Evolutionary conservation across 148 eudicot species (phyloP).

Genomic region (Drosera capensis): DNA sequence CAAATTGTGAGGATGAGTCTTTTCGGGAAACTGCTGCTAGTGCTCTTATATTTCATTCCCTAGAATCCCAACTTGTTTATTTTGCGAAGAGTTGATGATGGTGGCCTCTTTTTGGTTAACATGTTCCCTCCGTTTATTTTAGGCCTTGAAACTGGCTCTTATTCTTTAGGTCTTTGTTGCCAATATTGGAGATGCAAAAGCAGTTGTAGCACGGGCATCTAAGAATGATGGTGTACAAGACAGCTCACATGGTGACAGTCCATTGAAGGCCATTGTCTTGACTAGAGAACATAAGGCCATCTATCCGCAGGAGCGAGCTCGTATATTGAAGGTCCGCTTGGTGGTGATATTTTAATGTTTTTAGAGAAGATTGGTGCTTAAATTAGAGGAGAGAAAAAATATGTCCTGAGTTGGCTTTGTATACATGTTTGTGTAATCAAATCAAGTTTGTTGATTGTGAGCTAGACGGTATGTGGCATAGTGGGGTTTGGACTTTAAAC

Average conservation of each 20-base stretch:
- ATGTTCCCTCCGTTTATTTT: background rate
- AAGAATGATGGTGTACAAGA: conserved; percentile 20
- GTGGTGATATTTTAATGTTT: background rate
- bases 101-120: background rate
- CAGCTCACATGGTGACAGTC: conserved; percentile 14
- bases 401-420: background rate
- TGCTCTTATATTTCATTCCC: no score
- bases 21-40: no score
- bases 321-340: conserved; percentile 61
- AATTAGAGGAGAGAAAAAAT: no score
- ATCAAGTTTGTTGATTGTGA: no score
- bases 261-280: conserved; percentile 68
- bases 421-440: no score
- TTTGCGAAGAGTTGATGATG: no score
- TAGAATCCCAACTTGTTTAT: no score
- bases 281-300: conserved; percentile 92
- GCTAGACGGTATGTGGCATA: no score
- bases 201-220: conserved; percentile 59
- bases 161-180: conserved; percentile 63
- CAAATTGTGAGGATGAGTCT: no score
- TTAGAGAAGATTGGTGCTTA: no score
- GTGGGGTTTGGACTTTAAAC: no score
- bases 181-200: conserved; percentile 91
- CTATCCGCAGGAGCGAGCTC: conserved; percentile 72
- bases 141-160: background rate